Conservation (phyloP, 2,329 filamentous ascomycete species). For the Fusarium multiceps region DNA sequence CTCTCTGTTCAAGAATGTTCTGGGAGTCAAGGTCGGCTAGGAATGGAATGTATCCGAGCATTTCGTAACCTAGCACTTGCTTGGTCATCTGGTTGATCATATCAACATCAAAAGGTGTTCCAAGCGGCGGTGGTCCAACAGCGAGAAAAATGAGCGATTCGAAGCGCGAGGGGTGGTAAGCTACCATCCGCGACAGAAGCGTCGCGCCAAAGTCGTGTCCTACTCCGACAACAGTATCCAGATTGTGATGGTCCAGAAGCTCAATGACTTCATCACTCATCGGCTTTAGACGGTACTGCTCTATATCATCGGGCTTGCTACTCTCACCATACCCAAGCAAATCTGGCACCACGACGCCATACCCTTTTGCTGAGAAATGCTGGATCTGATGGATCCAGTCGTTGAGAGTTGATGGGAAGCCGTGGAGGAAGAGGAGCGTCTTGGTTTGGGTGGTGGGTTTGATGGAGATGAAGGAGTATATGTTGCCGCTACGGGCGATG, state of each 20-base stretch:
- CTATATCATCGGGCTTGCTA: constrained; percentile 45
- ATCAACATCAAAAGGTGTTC: constrained; percentile 47
- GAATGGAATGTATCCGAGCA: constrained; percentile 50
- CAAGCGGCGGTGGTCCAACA: constrained; percentile 47
- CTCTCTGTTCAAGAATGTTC: constrained; percentile 39
- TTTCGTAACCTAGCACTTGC: constrained; percentile 44
- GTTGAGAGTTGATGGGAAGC: constrained; percentile 58
- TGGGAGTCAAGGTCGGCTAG: constrained; percentile 36
- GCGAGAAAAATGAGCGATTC: constrained; percentile 45
- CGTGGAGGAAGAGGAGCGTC: constrained; percentile 61
- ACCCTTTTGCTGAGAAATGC: constrained; percentile 50
- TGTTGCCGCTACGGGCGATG: constrained; percentile 28
- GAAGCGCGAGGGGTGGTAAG: constrained; percentile 43
- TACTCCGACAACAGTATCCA: constrained; percentile 57
- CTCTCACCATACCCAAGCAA: constrained; percentile 54
- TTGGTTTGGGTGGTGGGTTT: constrained; percentile 28
- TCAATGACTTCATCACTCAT: constrained; percentile 51
- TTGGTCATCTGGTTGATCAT: constrained; percentile 50
- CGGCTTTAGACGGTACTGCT: constrained; percentile 47
- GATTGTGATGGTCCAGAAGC: constrained; percentile 46
- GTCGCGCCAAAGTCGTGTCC: constrained; percentile 53
- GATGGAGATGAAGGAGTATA: constrained; percentile 49
- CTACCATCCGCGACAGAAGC: constrained; percentile 46
- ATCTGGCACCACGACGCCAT: constrained; percentile 58
- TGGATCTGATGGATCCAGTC: constrained; percentile 57